These are phyloP conservation scores for Bassia scoparia DNA, from an alignment of 148 eudicot genomes.

Conservation along the genomic window DNA sequence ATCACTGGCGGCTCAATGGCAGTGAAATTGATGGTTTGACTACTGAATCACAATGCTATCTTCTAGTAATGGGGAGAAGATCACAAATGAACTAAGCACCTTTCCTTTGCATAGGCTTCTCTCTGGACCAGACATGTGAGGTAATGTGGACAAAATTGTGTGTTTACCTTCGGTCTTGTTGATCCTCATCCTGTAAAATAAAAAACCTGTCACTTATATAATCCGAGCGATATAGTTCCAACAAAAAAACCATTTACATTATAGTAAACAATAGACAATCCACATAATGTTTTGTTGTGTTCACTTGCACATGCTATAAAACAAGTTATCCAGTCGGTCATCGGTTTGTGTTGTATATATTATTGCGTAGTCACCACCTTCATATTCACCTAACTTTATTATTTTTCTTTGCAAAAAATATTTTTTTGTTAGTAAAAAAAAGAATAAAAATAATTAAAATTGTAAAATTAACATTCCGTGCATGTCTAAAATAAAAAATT, in stretches of 20 bases:
- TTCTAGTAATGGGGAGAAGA: conserved; percentile 18
- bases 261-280: too few relatives aligned
- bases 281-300: too few relatives aligned
- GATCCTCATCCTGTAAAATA: conserved; percentile 23
- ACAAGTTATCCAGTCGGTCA: too few relatives aligned
- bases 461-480: background rate
- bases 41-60: conserved; percentile 18
- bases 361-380: too few relatives aligned
- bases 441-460: too few relatives aligned
- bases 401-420: too few relatives aligned
- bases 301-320: too few relatives aligned
- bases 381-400: too few relatives aligned
- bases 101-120: conserved; percentile 55
- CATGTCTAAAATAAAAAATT: background rate
- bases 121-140: conserved; percentile 53
- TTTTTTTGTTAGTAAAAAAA: background rate
- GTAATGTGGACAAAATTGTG: conserved; percentile 41
- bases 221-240: too few relatives aligned
- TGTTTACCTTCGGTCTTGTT: conserved; percentile 22
- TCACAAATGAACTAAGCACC: conserved; percentile 55
- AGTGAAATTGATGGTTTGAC: conserved; percentile 4
- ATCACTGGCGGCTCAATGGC: conserved; percentile 2
- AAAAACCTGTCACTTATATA: background rate
- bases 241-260: too few relatives aligned
- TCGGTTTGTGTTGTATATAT: too few relatives aligned